These are phyloP conservation scores for Calonectria montana DNA, from an alignment of 2,329 filamentous ascomycete species.

Conservation along the genomic window DNA sequence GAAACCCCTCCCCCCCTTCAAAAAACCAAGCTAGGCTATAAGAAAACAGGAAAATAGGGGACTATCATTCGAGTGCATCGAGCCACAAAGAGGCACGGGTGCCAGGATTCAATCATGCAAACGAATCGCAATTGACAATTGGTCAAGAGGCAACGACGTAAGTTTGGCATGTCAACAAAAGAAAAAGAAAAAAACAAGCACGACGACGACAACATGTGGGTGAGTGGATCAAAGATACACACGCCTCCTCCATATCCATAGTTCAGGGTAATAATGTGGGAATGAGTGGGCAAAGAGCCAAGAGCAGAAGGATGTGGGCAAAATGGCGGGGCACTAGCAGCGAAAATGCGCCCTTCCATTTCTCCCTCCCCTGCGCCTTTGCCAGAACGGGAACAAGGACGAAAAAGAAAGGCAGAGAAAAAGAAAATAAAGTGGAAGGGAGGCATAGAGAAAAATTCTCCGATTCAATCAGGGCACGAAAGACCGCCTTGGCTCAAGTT, in stretches of 20 bases:
- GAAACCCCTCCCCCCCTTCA: too few species aligned
- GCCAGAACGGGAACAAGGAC: slow-evolving; percentile 4
- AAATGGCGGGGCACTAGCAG: slow-evolving; percentile 11
- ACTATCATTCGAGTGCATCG: not conserved
- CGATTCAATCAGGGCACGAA: slow-evolving; percentile 18
- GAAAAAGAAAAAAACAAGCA: not conserved
- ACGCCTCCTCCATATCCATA: not conserved
- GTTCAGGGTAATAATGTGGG: slow-evolving; percentile 15
- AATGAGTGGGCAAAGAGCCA: not conserved
- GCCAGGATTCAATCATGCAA: slow-evolving; percentile 8
- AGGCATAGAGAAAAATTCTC: slow-evolving; percentile 24
- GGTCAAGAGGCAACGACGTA: not conserved
- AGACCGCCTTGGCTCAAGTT: not conserved
- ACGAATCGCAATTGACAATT: not conserved
- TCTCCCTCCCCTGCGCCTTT: not conserved
- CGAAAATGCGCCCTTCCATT: slow-evolving; percentile 8
- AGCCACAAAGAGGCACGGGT: slow-evolving; percentile 12
- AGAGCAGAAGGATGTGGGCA: not conserved
- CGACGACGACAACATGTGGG: slow-evolving; percentile 3
- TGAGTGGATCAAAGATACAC: not conserved
- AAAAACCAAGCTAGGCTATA: not conserved
- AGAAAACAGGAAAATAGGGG: not conserved
- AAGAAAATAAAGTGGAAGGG: slow-evolving; percentile 4
- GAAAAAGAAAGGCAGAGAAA: slow-evolving; percentile 3
- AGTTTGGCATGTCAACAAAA: not conserved